Evolutionary conservation across 805 yeast genomes (phyloP).

Genomic region (Yamadazyma paraphyllophila): DNA sequence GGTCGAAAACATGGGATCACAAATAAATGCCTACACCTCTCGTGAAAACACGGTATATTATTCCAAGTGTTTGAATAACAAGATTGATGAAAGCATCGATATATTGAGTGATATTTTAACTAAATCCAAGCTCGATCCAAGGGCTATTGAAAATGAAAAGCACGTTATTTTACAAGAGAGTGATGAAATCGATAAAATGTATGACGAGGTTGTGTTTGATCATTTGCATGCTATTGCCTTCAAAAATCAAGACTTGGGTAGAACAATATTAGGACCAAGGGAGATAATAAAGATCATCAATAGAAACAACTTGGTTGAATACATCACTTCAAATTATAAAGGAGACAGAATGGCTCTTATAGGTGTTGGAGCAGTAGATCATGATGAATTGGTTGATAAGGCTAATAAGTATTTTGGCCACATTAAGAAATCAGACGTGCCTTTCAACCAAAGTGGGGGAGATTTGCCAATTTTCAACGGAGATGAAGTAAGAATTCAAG

Average conservation of each 20-base stretch:
- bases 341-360: constrained; percentile 98
- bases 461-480: constrained; percentile 78
- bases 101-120: constrained; percentile 88
- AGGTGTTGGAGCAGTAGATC: constrained; percentile 93
- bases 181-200: constrained; percentile 97
- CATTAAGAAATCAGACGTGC: constrained; percentile 55
- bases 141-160: constrained; percentile 92
- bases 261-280: constrained; percentile 94
- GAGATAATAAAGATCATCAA: constrained; percentile 80
- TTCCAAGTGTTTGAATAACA: constrained; percentile 79
- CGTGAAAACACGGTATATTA: constrained; percentile 97
- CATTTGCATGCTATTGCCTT: constrained; percentile 91
- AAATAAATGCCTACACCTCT: constrained; percentile 96
- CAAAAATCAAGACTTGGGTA: constrained; percentile 88
- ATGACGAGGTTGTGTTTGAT: constrained; percentile 97
- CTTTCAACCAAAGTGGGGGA: constrained; percentile 73
- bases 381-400: constrained; percentile 71
- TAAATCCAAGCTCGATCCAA: constrained; percentile 72
- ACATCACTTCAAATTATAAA: constrained; percentile 82
- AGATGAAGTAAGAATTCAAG: constrained; percentile 82
- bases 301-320: constrained; percentile 70
- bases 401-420: constrained; percentile 80
- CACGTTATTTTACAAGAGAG: constrained; percentile 95
- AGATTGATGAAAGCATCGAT: constrained; percentile 83
- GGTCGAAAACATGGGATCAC: constrained; percentile 95